phyloP scores from a whole-genome alignment of 345 rosid genomes.

The Populus davidiana region DNA sequence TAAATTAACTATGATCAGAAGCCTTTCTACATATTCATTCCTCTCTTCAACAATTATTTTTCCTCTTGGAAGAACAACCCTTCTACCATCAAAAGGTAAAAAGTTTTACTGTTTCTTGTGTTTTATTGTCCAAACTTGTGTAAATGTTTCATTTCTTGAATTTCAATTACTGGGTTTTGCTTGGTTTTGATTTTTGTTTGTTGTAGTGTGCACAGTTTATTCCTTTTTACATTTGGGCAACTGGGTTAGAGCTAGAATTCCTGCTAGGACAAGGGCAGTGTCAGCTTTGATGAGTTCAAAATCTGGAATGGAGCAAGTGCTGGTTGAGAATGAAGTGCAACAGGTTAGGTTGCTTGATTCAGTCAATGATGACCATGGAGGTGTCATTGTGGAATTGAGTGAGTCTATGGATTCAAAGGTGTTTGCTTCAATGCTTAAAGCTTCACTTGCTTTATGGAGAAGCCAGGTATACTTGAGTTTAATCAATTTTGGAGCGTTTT shows the following conservation, averaged over 20 bases:
- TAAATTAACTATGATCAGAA: neutral
- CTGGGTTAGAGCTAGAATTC: neutral
- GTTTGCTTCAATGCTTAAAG: slow-evolving; percentile 54
- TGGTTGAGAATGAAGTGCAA: slow-evolving; percentile 15
- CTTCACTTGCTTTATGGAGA: slow-evolving; percentile 62
- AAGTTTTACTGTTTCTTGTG: neutral
- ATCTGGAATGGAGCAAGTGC: slow-evolving; percentile 5
- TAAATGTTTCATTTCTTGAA: neutral
- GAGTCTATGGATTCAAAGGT: slow-evolving; percentile 50
- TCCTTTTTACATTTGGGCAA: neutral
- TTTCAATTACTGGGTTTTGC: neutral
- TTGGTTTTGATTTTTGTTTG: neutral
- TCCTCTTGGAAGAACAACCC: neutral
- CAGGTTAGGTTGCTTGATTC: slow-evolving; percentile 31
- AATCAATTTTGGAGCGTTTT: neutral
- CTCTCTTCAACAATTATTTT: neutral
- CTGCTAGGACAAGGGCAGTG: slow-evolving; percentile 16
- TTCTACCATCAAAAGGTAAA: neutral
- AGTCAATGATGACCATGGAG: slow-evolving; percentile 65
- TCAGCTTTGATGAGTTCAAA: slow-evolving; percentile 30
- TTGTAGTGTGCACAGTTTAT: neutral
- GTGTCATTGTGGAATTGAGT: slow-evolving; percentile 59
- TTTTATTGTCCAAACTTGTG: neutral
- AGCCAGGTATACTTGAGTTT: slow-evolving; percentile 47
- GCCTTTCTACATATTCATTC: neutral